phyloP scores from a whole-genome alignment of 805 yeast genomes.

The Kregervanrija fluxuum region DNA sequence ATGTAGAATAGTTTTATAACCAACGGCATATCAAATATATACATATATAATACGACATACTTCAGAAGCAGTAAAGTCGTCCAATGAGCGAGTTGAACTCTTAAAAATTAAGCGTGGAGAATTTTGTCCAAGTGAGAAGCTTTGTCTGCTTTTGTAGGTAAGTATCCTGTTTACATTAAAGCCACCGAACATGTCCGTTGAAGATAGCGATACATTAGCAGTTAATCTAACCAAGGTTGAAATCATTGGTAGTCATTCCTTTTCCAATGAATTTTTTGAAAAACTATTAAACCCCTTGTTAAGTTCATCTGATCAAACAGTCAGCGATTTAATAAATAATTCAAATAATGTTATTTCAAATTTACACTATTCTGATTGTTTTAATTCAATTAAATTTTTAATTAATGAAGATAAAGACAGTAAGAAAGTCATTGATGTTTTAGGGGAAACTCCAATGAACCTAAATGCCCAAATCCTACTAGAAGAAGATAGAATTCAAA shows the following conservation, averaged over 20 bases:
- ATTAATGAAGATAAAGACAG: slow-evolving; percentile 13
- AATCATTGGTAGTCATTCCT: slow-evolving; percentile 24
- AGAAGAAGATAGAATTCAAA: slow-evolving; percentile 24
- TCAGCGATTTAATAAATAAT: slow-evolving; percentile 31
- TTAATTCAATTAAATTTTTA: slow-evolving; percentile 18
- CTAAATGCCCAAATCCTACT: slow-evolving; percentile 28
- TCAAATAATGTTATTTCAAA: slow-evolving; percentile 15
- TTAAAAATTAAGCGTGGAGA: too few relatives aligned
- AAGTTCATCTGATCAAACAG: slow-evolving; percentile 30
- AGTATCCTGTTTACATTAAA: too few relatives aligned
- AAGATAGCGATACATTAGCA: slow-evolving; percentile 3
- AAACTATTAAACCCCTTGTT: slow-evolving; percentile 40
- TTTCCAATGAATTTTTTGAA: slow-evolving; percentile 35
- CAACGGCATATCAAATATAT: too few relatives aligned
- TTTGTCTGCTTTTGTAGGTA: too few relatives aligned
- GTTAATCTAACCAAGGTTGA: slow-evolving; percentile 24
- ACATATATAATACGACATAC: too few relatives aligned
- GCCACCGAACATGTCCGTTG: too few relatives aligned
- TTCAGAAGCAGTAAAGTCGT: too few relatives aligned
- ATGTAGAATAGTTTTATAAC: too few relatives aligned
- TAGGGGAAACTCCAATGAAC: slow-evolving; percentile 5
- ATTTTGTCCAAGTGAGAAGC: too few relatives aligned
- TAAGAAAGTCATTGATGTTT: slow-evolving; percentile 1
- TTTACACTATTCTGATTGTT: slow-evolving; percentile 23
- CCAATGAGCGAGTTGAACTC: too few relatives aligned